Evolutionary conservation across 306 rosid species (phyloP).

Genomic region (Quercus robur): DNA sequence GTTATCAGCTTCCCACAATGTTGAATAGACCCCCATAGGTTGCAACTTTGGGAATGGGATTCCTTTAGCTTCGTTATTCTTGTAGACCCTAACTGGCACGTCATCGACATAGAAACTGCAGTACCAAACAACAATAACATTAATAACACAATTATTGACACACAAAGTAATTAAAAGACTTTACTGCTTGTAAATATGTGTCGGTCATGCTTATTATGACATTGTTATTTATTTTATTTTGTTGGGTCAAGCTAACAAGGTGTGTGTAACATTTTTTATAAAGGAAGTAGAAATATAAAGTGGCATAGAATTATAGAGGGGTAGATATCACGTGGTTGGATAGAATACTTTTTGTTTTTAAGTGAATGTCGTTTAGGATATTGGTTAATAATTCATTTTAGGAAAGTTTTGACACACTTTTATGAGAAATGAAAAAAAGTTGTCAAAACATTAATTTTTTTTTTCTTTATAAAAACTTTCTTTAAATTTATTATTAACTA

Average conservation of each 20-base stretch:
- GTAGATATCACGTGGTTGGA: too few species aligned
- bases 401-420: rapidly evolving
- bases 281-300: too few species aligned
- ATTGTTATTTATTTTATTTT: neutral
- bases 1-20: conserved; percentile 91
- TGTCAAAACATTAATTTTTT: too few species aligned
- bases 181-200: neutral
- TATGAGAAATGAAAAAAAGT: rapidly evolving
- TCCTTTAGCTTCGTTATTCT: conserved; percentile 74
- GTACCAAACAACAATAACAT: neutral
- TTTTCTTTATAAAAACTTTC: neutral
- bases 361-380: rapidly evolving
- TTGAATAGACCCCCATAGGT: conserved; percentile 83
- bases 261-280: too few species aligned
- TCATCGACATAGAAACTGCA: conserved; percentile 74
- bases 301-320: too few species aligned
- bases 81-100: conserved; percentile 79
- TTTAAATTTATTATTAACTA: too few species aligned
- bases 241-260: too few species aligned
- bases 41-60: conserved; percentile 68
- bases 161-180: too few species aligned
- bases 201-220: neutral
- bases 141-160: too few species aligned
- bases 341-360: too few species aligned
- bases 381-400: too few species aligned